Conservation (phyloP, 2,329 filamentous ascomycete species). For the Arthrobotrys sphaeroides region DNA sequence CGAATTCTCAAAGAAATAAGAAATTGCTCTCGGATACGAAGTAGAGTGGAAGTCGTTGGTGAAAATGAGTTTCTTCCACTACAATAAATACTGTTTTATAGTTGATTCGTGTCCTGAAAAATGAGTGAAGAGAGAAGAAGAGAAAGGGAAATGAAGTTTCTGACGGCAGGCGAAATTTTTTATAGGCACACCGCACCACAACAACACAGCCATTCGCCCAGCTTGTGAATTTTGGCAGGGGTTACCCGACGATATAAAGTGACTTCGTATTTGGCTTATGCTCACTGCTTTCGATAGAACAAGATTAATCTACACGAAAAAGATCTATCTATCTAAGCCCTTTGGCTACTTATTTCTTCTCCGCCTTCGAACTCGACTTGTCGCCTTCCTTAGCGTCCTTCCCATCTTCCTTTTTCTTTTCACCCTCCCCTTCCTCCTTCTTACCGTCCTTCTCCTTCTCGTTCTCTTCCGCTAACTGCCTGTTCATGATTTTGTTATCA, state of each 20-base stretch:
- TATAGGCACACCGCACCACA: constrained; percentile 1
- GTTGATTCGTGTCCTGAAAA: constrained; percentile 40
- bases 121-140: constrained; percentile 44
- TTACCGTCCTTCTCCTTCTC: constrained; percentile 74
- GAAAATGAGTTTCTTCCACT: constrained; percentile 20
- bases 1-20: constrained; percentile 15
- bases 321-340: constrained; percentile 58
- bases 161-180: constrained; percentile 7
- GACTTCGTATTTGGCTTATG: background rate
- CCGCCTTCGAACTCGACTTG: constrained; percentile 68
- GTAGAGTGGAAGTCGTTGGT: constrained; percentile 42
- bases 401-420: constrained; percentile 71
- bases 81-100: constrained; percentile 48
- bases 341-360: constrained; percentile 65
- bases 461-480: constrained; percentile 96
- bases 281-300: background rate
- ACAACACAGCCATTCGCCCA: too few species aligned
- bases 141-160: constrained; percentile 21
- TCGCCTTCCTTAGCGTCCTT: constrained; percentile 61
- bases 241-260: background rate
- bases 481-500: constrained; percentile 99
- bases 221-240: background rate
- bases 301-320: constrained; percentile 1
- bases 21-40: constrained; percentile 48
- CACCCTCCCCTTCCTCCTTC: constrained; percentile 68